Evolutionary conservation across 768 basidiomycete species (phyloP).

Genomic region (Gloeophyllum trabeum): DNA sequence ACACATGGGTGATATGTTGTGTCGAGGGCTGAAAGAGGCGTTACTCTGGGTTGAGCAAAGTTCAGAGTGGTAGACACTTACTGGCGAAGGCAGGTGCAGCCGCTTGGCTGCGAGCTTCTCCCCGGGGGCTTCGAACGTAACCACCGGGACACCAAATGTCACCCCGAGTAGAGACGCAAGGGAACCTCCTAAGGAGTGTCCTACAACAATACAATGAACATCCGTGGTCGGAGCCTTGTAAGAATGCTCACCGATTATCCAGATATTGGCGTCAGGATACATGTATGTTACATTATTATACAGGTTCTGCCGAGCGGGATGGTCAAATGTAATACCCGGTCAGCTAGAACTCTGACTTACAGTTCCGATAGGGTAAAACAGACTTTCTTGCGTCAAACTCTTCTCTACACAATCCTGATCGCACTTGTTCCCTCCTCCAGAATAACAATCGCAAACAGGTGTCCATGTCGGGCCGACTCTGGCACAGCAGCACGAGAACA

Average conservation of each 20-base stretch:
- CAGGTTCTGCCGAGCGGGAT: conserved; percentile 45
- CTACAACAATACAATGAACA: conserved; percentile 22
- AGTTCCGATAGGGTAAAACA: conserved; percentile 81
- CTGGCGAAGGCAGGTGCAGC: conserved; percentile 81
- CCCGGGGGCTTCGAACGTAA: conserved; percentile 80
- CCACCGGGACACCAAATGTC: conserved; percentile 89
- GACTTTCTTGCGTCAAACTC: conserved; percentile 65
- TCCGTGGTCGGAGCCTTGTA: background rate
- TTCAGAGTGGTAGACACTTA: conserved; percentile 20
- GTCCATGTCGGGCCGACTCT: conserved; percentile 92
- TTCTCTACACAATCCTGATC: conserved; percentile 72
- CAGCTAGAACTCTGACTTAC: conserved; percentile 30
- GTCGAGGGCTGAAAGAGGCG: conserved; percentile 8
- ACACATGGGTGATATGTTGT: conserved; percentile 61
- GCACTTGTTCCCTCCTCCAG: conserved; percentile 66
- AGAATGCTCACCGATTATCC: conserved; percentile 33
- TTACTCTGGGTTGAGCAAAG: conserved; percentile 16
- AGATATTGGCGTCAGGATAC: conserved; percentile 85
- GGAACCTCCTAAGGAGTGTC: conserved; percentile 79
- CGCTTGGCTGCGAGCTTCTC: conserved; percentile 54
- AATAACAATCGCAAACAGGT: conserved; percentile 83
- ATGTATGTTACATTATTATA: conserved; percentile 88
- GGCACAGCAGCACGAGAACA: conserved; percentile 95
- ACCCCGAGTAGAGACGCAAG: conserved; percentile 75
- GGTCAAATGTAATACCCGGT: background rate